Percentiles rank a stretch among this genome's conserved stretches.
These are phyloP conservation scores for Pythium rishiriense DNA, from an alignment of 352 stramenopile species.

Conservation along the genomic window DNA sequence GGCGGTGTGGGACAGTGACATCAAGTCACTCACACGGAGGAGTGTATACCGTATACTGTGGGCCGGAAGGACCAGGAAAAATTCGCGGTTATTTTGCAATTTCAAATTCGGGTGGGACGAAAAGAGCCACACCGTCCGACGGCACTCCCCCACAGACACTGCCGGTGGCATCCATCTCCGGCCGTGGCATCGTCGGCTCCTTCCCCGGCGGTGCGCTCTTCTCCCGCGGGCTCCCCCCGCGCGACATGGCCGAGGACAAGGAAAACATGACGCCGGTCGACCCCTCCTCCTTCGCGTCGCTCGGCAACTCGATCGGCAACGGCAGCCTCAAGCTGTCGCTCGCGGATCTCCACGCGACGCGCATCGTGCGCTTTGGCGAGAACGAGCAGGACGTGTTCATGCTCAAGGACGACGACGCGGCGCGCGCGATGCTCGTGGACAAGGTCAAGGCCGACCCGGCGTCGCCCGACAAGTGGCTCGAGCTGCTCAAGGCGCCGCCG, in stretches of 20 bases:
- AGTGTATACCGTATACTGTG: neutral
- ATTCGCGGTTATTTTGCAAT: slow-evolving; percentile 27
- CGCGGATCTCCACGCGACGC: slow-evolving; percentile 25
- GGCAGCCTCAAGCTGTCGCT: slow-evolving; percentile 13
- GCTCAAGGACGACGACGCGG: slow-evolving; percentile 46
- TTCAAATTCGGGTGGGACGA: slow-evolving; percentile 27
- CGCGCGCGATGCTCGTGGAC: slow-evolving; percentile 44
- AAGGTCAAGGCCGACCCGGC: slow-evolving; percentile 49
- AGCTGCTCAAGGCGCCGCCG: slow-evolving; percentile 49
- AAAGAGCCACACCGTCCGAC: neutral
- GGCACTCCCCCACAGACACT: neutral
- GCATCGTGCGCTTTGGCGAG: slow-evolving; percentile 59
- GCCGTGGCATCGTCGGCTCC: no score
- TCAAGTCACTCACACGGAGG: neutral
- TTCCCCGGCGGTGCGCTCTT: neutral
- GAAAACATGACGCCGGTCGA: slow-evolving; percentile 24
- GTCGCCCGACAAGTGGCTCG: slow-evolving; percentile 51
- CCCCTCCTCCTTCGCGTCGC: neutral
- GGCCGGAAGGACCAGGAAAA: no score
- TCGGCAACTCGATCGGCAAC: slow-evolving; percentile 15
- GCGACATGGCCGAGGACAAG: slow-evolving; percentile 23
- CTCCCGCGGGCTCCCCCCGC: neutral
- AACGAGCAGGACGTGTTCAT: slow-evolving; percentile 61
- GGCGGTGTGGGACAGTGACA: no score
- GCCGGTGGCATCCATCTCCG: neutral